phyloP scores from a whole-genome alignment of 1,284 basidiomycete genomes.

The Ceratobasidium sp. region DNA sequence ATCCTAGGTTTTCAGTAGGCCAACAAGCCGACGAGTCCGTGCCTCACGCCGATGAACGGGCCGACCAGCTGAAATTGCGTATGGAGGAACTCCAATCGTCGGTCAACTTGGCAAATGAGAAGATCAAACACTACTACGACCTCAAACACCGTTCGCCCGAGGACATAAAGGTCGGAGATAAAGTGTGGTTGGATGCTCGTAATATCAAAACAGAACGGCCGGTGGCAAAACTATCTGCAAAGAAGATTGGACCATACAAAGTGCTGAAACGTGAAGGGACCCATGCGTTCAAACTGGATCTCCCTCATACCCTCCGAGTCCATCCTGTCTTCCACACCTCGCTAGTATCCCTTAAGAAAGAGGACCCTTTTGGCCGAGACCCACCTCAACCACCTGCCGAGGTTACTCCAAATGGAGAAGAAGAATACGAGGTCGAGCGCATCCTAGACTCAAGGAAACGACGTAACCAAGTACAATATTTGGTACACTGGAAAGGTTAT shows the following conservation, averaged over 20 bases:
- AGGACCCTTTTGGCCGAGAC: too few relatives aligned
- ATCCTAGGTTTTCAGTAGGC: slow-evolving; percentile 40
- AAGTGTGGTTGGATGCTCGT: slow-evolving; percentile 40
- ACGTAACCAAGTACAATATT: background rate
- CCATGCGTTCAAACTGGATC: too few relatives aligned
- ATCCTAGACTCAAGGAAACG: slow-evolving; percentile 37
- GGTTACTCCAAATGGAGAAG: slow-evolving; percentile 30
- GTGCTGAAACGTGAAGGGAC: too few relatives aligned
- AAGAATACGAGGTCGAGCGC: slow-evolving; percentile 42
- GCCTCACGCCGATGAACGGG: background rate
- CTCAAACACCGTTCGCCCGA: background rate
- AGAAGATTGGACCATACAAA: too few relatives aligned
- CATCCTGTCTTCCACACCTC: background rate
- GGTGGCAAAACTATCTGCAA: too few relatives aligned
- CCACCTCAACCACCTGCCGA: too few relatives aligned
- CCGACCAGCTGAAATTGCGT: background rate
- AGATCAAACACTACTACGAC: background rate
- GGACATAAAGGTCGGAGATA: slow-evolving; percentile 41
- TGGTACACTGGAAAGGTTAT: too few relatives aligned
- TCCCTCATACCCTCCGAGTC: too few relatives aligned
- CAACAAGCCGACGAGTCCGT: background rate
- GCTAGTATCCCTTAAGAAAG: too few relatives aligned
- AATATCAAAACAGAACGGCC: too few relatives aligned
- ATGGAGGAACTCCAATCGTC: background rate
- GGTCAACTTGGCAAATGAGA: slow-evolving; percentile 13